Evolutionary conservation across 2,329 filamentous ascomycete genomes (phyloP).

Genomic region (Dactylellina drechsleri): DNA sequence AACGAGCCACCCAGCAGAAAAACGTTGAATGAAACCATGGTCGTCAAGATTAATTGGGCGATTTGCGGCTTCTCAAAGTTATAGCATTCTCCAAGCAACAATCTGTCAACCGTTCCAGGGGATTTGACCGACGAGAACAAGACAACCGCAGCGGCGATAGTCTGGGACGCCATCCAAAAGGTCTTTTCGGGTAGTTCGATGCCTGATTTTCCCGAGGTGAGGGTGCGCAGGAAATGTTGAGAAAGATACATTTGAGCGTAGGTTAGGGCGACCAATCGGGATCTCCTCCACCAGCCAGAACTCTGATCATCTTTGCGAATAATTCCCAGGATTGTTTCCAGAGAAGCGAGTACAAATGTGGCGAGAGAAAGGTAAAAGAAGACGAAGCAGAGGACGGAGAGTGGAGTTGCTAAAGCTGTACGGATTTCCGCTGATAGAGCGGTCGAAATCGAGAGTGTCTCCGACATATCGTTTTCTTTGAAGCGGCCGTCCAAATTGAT

Average conservation of each 20-base stretch:
- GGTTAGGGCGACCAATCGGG: conserved; percentile 40
- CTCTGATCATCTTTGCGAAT: conserved; percentile 38
- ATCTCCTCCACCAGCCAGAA: conserved; percentile 42
- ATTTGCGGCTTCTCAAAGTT: conserved; percentile 33
- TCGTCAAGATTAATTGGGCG: conserved; percentile 31
- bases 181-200: conserved; percentile 26
- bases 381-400: conserved; percentile 30
- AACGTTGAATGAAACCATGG: conserved; percentile 32
- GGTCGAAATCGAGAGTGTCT: neutral
- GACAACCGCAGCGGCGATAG: conserved; percentile 27
- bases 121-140: conserved; percentile 20
- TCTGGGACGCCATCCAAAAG: conserved; percentile 53
- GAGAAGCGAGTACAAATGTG: conserved; percentile 33
- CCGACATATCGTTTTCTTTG: conserved; percentile 2
- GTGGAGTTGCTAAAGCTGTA: conserved; percentile 12
- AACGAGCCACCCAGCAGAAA: conserved; percentile 19
- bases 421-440: conserved; percentile 21
- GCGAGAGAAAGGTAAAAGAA: conserved; percentile 46
- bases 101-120: conserved; percentile 6
- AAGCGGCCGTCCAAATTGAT: neutral
- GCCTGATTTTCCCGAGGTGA: conserved; percentile 23
- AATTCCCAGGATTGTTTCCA: conserved; percentile 38
- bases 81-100: conserved; percentile 35
- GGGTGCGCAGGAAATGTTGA: conserved; percentile 35
- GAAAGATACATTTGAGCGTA: conserved; percentile 52